A percentile compares a stretch with the other conserved stretches of the same genome.
phyloP scores from a whole-genome alignment of 2,329 filamentous ascomycete species.

The Pseudocercospora musae region DNA sequence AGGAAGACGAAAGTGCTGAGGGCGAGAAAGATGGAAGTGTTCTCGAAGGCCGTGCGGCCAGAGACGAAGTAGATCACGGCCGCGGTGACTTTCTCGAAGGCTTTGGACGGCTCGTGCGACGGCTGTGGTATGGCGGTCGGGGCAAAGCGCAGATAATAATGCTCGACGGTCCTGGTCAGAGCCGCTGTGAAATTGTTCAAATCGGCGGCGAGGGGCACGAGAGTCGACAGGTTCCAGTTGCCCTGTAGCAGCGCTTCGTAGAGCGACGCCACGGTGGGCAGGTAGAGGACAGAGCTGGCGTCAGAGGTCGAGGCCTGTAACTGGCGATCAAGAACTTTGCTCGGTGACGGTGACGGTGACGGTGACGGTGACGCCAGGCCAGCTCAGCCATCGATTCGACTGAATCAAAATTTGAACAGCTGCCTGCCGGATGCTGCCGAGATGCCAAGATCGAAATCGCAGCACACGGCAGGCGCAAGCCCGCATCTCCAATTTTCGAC shows the following conservation, averaged over 20 bases:
- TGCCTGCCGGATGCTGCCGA: neutral
- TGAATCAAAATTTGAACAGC: neutral
- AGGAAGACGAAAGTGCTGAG: constrained; percentile 39
- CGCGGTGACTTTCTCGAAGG: constrained; percentile 13
- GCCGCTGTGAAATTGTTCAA: constrained; percentile 18
- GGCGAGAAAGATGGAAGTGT: constrained; percentile 33
- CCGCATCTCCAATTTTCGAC: neutral
- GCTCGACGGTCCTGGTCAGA: constrained; percentile 15
- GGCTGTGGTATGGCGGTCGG: neutral
- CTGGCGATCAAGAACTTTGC: neutral
- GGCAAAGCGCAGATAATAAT: constrained; percentile 15
- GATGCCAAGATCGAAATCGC: neutral
- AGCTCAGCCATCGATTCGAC: neutral
- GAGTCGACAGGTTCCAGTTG: constrained; percentile 11
- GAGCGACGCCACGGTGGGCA: constrained; percentile 4
- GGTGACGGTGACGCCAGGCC: too few relatives aligned
- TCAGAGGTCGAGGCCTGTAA: neutral
- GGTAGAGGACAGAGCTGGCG: neutral
- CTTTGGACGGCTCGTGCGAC: constrained; percentile 8
- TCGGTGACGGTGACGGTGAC: too few relatives aligned
- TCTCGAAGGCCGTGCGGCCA: constrained; percentile 29
- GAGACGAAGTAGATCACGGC: constrained; percentile 25
- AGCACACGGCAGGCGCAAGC: neutral
- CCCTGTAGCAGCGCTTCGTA: constrained; percentile 3
- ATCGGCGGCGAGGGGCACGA: constrained; percentile 7